Percentiles rank a stretch among this genome's conserved stretches.
These are phyloP conservation scores for Neopestalotiopsis clavispora DNA, from an alignment of 2,329 filamentous ascomycete species.

Conservation along the genomic window DNA sequence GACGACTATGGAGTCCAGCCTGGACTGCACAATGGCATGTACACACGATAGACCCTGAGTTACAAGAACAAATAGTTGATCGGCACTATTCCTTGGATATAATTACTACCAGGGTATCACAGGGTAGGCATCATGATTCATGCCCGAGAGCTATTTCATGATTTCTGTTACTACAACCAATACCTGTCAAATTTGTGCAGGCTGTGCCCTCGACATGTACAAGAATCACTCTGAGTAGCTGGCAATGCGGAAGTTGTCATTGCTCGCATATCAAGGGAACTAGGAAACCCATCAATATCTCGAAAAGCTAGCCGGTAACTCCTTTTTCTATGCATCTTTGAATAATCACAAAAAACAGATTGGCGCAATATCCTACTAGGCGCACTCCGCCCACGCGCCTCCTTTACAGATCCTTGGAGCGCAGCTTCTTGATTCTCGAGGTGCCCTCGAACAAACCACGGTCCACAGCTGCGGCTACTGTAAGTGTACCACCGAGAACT, in stretches of 20 bases:
- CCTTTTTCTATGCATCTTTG: slow-evolving; percentile 29
- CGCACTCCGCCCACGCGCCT: slow-evolving; percentile 3
- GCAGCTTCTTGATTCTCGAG: slow-evolving; percentile 85
- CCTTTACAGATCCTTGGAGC: slow-evolving; percentile 61
- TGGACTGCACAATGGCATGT: too few species aligned
- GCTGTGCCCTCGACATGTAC: neutral
- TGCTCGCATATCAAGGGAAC: neutral
- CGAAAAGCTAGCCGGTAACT: slow-evolving; percentile 28
- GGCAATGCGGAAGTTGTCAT: neutral
- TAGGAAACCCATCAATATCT: slow-evolving; percentile 20
- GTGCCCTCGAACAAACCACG: slow-evolving; percentile 89
- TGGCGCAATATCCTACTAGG: slow-evolving; percentile 6
- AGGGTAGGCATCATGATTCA: neutral
- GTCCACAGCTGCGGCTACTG: slow-evolving; percentile 92
- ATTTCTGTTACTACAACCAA: neutral
- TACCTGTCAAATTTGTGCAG: neutral
- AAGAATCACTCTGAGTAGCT: neutral
- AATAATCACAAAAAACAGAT: slow-evolving; percentile 15
- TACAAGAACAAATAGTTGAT: neutral
- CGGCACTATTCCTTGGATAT: neutral
- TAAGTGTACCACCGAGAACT: slow-evolving; percentile 91
- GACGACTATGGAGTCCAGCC: neutral
- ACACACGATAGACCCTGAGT: too few species aligned
- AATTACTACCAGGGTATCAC: neutral
- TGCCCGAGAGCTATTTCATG: neutral